Evolutionary conservation across 176 grass and related monocot genomes (phyloP), one percentile per base, ranked within the genome.

Genomic region (Hordeum marinum): DNA sequence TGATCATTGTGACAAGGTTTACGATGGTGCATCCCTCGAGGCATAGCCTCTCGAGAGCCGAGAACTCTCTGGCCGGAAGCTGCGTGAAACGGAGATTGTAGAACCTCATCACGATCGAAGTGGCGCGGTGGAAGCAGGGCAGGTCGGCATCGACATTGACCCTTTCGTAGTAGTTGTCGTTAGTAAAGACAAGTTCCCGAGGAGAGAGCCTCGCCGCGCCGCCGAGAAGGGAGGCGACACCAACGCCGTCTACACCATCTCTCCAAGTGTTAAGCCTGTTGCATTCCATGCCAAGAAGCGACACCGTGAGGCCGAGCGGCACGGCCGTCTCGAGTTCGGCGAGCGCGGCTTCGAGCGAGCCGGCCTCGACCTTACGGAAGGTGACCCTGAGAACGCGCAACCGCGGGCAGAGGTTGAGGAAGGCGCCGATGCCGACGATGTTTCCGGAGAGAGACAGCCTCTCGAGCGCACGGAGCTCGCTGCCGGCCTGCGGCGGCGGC

Each of bases 201-300:
- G 58, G 58, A 23, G n/a, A 61, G n/a, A 61, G 8, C 21, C 58
- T 61, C 21, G 58, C 9, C 1, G n/a, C 58, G 21, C 3, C 21
- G 21, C 3, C 0, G 58, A 61, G 58, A 25, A 61, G n/a, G 8
- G 58, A 23, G n/a, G 58, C 58, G 5, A 25, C n/a, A 1, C 21
- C 0, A 61, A 4, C 0, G 58, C 21, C 58, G 1, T 11, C 1
- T 0, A 61, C 9, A 0, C 3, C 0, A 1, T 4, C 3, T 8
- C 58, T 61, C 58, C 58, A 43, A 12, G 0, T 10, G 5, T 55
- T 20, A 18, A 20, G 2, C 6, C 0, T 1, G 15, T 55, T 6
- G 15, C 15, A 55, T 55, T 61, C 58, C 4, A 62, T 3, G 59
- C 59, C 59, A 5, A 62, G 27, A 3, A 13, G 63, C 27, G 27